Evolutionary conservation across 1,284 basidiomycete genomes (phyloP).

Genomic region (Nidula niveotomentosa): DNA sequence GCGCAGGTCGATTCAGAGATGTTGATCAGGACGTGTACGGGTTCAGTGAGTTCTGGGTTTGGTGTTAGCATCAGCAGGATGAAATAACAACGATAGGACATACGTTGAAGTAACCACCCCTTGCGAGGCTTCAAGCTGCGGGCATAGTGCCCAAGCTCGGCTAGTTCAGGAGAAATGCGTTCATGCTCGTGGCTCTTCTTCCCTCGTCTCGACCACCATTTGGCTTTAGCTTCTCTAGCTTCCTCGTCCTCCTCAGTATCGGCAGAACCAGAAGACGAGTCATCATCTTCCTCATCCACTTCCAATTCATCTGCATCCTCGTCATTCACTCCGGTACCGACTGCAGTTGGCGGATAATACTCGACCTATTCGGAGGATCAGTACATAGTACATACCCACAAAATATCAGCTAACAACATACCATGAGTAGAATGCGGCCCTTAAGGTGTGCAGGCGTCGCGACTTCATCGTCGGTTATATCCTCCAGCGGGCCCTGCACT

Average conservation of each 20-base stretch:
- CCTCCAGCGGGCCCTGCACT: conserved; percentile 35
- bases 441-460: conserved; percentile 43
- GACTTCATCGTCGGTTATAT: conserved; percentile 30
- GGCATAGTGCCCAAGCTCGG: conserved; percentile 52
- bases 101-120: conserved; percentile 45
- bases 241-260: conserved; percentile 17
- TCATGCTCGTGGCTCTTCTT: conserved; percentile 20
- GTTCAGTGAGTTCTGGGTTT: conserved; percentile 33
- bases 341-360: conserved; percentile 42
- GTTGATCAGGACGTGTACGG: conserved; percentile 54
- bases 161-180: conserved; percentile 47
- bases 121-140: conserved; percentile 57
- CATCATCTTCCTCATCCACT: not conserved
- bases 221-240: conserved; percentile 8
- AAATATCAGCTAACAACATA: conserved; percentile 17
- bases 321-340: conserved; percentile 15
- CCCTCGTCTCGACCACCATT: conserved; percentile 1
- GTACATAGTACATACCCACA: conserved; percentile 2
- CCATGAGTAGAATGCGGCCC: conserved; percentile 63
- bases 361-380: conserved; percentile 41
- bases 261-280: conserved; percentile 21
- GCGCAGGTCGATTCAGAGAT: conserved; percentile 52
- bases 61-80: too few species aligned
- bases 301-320: conserved; percentile 8
- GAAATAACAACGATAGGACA: not conserved